A percentile compares a stretch with the other conserved stretches of the same genome.
phyloP scores from a whole-genome alignment of 2,329 filamentous ascomycete genomes.

The Aspergillus brunneoviolaceus region DNA sequence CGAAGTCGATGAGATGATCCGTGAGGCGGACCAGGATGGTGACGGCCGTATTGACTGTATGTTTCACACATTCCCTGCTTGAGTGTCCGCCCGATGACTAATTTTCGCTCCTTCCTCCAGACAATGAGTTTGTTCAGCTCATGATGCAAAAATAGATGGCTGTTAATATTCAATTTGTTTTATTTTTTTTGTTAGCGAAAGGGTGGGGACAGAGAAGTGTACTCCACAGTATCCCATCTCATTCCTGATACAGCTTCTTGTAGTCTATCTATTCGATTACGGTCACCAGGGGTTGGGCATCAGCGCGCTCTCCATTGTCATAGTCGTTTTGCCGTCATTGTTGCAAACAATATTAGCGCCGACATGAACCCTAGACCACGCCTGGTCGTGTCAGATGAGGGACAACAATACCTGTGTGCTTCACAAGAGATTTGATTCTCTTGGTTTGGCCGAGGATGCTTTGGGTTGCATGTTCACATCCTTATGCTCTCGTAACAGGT shows the following conservation, averaged over 20 bases:
- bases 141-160: conserved; percentile 87
- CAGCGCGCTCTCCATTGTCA: conserved; percentile 13
- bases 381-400: background rate
- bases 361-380: background rate
- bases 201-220: conserved; percentile 27
- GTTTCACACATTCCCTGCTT: conserved; percentile 32
- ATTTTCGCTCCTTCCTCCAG: conserved; percentile 45
- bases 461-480: too few species aligned
- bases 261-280: conserved; percentile 30
- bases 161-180: conserved; percentile 26
- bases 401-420: background rate
- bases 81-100: conserved; percentile 17
- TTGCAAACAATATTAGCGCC: conserved; percentile 6
- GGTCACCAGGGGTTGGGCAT: conserved; percentile 16
- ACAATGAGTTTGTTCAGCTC: conserved; percentile 90
- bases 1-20: conserved; percentile 91
- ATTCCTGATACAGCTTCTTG: conserved; percentile 25
- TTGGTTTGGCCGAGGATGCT: too few species aligned
- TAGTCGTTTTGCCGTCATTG: conserved; percentile 5
- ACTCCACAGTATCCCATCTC: conserved; percentile 22
- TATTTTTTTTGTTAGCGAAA: conserved; percentile 31
- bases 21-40: conserved; percentile 85
- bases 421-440: background rate
- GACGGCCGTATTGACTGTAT: conserved; percentile 86
- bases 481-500: too few species aligned